These are phyloP conservation scores for Clavispora carvajalis DNA, from an alignment of 805 yeast genomes.

Conservation along the genomic window DNA sequence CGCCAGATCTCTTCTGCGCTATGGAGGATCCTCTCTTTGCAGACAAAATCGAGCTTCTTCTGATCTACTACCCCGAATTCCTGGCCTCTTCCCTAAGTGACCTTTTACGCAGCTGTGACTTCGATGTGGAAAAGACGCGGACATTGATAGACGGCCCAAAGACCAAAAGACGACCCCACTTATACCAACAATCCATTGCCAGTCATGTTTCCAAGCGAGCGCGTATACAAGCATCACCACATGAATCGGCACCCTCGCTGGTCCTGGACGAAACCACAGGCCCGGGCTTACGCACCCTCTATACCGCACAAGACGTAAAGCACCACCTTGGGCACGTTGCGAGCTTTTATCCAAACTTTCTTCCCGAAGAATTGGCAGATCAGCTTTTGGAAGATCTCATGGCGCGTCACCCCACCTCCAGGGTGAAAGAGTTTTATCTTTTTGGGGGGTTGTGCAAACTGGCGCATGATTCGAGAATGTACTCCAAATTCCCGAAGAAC, in stretches of 20 bases:
- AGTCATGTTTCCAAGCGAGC: constrained; percentile 4
- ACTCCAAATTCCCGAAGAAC: constrained; percentile 14
- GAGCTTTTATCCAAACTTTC: constrained; percentile 44
- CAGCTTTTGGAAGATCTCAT: constrained; percentile 38
- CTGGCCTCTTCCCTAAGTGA: constrained; percentile 42
- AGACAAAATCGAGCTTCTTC: constrained; percentile 32
- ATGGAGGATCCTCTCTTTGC: constrained; percentile 10
- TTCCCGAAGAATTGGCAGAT: constrained; percentile 48
- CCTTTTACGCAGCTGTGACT: constrained; percentile 48
- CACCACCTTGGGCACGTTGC: constrained; percentile 43
- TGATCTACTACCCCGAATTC: constrained; percentile 37
- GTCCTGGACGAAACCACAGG: constrained; percentile 2
- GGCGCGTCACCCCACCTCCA: constrained; percentile 36
- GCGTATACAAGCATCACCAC: too few species aligned
- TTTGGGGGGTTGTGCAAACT: constrained; percentile 60
- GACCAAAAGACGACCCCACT: constrained; percentile 13
- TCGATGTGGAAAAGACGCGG: constrained; percentile 42
- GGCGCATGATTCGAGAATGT: constrained; percentile 42
- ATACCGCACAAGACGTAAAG: constrained; percentile 49
- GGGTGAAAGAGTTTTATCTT: constrained; percentile 46
- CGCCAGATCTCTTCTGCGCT: not conserved
- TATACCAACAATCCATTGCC: constrained; percentile 3
- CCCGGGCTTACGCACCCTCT: constrained; percentile 31
- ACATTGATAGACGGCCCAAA: constrained; percentile 32
- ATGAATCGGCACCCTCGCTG: too few species aligned